Evolutionary conservation across 371 early-diverging fungal species (phyloP), one percentile per base, ranked within the genome.

Genomic region (Mucor irregularis): DNA sequence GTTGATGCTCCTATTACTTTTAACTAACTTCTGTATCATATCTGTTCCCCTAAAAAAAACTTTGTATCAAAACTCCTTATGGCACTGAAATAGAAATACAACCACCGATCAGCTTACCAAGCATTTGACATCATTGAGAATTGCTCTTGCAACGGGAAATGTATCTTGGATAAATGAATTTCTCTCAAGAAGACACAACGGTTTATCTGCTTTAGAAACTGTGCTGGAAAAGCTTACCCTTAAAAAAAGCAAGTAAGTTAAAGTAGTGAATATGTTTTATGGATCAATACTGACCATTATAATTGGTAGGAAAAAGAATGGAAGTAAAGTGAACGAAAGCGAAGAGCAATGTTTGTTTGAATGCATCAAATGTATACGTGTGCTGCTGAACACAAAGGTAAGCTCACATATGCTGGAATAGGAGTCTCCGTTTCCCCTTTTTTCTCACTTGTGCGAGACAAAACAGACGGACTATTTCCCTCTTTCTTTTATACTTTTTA

Each of bases 111-210:
- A 62, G 0, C 57, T 85, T 24, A 67, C 74, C 22, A 80, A 84
- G 29, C 76, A 79, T 43, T 60, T 87, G n/a, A 63, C 66, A 16
- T 73, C 80, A 5, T 68, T 87, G 31, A 68, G 77, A 9, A 64
- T 73, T 25, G 69, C 71, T 0, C 60, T 85, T 6, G 70, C 82
- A 0, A 78, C 80, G 2, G 81, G 74, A 11, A 76, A 76, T 29
- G 42, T 81, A 13, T 68, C 81, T 4, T 87, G 86, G 85, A 79
- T 84, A 5, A 72, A 78, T 14, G 76, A 78, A 44, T 87, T 87
- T 51, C 55, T 87, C 8, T 79, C 84, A 13, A 62, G 69, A 13
- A 53, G 69, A 2, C 73, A 78, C 39, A 72, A 72, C 42, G 78
- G 81, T 5, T 47, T 77, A 6, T 56, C 71, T 16, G 85, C 84